Conservation (phyloP, 441 rosid species). For the Gossypium davidsonii region DNA sequence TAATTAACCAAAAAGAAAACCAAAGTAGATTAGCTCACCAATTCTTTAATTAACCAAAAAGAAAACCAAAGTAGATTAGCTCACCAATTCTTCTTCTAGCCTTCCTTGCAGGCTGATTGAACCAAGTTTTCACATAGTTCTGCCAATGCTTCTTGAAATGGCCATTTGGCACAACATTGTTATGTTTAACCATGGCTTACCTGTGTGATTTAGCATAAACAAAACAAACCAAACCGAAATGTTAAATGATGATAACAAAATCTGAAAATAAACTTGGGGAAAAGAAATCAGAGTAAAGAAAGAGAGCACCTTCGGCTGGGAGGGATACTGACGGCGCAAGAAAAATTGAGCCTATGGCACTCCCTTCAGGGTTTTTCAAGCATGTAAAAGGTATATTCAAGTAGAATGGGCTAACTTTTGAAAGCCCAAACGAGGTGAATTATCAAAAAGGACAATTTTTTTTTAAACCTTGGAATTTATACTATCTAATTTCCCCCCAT, state of each 20-base stretch:
- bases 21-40: slow-evolving; percentile 27
- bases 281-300: background rate
- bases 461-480: too few species aligned
- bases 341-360: background rate
- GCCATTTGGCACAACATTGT: slow-evolving; percentile 52
- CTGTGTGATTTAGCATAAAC: slow-evolving; percentile 1
- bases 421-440: too few species aligned
- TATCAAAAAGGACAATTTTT: too few species aligned
- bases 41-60: slow-evolving; percentile 19
- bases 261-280: background rate
- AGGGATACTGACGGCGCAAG: background rate
- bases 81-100: slow-evolving; percentile 53
- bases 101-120: slow-evolving; percentile 73
- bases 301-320: too few species aligned
- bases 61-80: background rate
- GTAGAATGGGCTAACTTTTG: too few species aligned
- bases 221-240: background rate
- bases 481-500: too few species aligned
- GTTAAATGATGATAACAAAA: background rate
- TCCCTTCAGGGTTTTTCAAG: too few species aligned
- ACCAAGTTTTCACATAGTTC: slow-evolving; percentile 71
- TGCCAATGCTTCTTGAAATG: slow-evolving; percentile 81
- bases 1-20: background rate
- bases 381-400: too few species aligned
- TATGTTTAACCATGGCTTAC: slow-evolving; percentile 57